These are phyloP conservation scores for Melastoma malabathricum DNA, from an alignment of 345 rosid species.

Conservation along the genomic window DNA sequence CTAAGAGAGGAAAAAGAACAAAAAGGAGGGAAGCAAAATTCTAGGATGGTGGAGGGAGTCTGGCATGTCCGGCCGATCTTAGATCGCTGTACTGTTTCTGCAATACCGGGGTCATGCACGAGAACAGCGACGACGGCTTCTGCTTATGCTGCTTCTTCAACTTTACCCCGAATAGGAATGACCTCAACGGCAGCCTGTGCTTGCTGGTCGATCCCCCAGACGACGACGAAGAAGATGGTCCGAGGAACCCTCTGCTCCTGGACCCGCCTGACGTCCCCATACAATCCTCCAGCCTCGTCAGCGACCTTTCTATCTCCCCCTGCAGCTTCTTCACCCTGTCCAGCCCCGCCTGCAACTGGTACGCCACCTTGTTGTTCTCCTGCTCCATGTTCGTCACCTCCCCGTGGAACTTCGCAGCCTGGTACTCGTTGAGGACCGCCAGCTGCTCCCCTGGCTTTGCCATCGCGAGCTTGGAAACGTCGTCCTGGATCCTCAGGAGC, in stretches of 20 bases:
- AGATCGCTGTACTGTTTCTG: conserved; percentile 31
- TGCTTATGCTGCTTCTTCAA: conserved; percentile 43
- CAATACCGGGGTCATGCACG: conserved; percentile 45
- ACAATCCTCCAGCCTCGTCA: conserved; percentile 40
- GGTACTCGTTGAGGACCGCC: conserved; percentile 32
- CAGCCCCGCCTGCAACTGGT: conserved; percentile 47
- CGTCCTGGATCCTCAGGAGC: conserved; percentile 53
- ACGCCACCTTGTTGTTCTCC: conserved; percentile 55
- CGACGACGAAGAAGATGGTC: conserved; percentile 9
- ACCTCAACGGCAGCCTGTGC: conserved; percentile 57
- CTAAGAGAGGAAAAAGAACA: background rate
- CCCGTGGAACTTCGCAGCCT: conserved; percentile 77
- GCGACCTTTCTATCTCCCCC: conserved; percentile 34
- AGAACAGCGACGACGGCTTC: conserved; percentile 35
- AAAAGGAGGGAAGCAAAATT: background rate
- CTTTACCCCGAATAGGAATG: conserved; percentile 85
- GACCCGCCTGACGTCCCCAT: conserved; percentile 12
- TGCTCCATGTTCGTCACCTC: conserved; percentile 86
- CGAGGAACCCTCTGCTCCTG: no score
- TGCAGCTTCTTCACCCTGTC: conserved; percentile 30
- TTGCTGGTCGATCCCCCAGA: conserved; percentile 13
- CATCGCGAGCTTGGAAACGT: conserved; percentile 34
- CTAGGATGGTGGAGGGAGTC: conserved; percentile 8
- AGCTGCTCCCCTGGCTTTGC: conserved; percentile 15
- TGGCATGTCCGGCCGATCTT: background rate